These are phyloP conservation scores for Pseudozyma thailandica DNA, from an alignment of 1,284 basidiomycete species.

Conservation along the genomic window DNA sequence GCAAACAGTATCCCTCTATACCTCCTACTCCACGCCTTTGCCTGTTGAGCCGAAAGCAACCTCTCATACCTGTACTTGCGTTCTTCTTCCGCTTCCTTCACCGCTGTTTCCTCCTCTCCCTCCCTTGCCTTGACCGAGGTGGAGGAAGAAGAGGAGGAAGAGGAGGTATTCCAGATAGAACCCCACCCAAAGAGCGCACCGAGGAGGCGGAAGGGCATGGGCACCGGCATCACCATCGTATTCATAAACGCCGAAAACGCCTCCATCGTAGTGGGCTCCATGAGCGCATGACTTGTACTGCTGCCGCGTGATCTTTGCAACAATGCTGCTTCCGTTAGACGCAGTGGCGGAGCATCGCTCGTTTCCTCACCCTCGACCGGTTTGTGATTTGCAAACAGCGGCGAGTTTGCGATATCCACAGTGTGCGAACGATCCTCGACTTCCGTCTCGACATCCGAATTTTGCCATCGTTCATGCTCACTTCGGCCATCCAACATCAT, in stretches of 20 bases:
- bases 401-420: constrained; percentile 23
- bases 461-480: constrained; percentile 23
- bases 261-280: constrained; percentile 49
- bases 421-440: constrained; percentile 1
- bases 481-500: constrained; percentile 32
- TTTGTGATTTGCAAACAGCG: constrained; percentile 36
- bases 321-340: constrained; percentile 43
- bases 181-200: constrained; percentile 46
- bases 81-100: constrained; percentile 27
- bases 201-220: constrained; percentile 42
- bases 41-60: constrained; percentile 46
- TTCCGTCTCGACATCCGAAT: constrained; percentile 10
- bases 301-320: constrained; percentile 26
- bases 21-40: constrained; percentile 46
- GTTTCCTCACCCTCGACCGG: constrained; percentile 30
- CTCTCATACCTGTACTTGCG: constrained; percentile 41
- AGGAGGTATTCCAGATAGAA: constrained; percentile 17
- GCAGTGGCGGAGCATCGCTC: background rate
- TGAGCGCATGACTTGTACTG: constrained; percentile 6
- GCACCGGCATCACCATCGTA: constrained; percentile 51
- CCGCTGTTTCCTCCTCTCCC: constrained; percentile 6
- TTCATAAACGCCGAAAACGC: constrained; percentile 46
- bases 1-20: constrained; percentile 46
- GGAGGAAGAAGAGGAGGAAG: background rate
- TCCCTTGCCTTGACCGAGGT: background rate